phyloP scores from a whole-genome alignment of 2,329 filamentous ascomycete genomes.

The Penicillium crustosum region DNA sequence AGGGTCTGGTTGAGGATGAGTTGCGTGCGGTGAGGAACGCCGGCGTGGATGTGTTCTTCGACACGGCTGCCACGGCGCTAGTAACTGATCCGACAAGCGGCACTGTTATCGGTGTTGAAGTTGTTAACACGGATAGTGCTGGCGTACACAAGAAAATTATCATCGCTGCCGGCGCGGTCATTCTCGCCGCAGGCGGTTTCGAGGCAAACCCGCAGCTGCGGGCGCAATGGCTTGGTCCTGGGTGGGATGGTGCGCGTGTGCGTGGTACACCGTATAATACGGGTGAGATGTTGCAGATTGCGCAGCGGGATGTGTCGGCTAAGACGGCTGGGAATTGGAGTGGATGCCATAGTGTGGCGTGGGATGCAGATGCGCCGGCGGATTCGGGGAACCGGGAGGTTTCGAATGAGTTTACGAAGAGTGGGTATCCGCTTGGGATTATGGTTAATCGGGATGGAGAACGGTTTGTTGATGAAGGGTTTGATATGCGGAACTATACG shows the following conservation, averaged over 20 bases:
- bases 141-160: slow-evolving; percentile 7
- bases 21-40: slow-evolving; percentile 43
- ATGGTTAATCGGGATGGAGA: slow-evolving; percentile 62
- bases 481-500: slow-evolving; percentile 66
- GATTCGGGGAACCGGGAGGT: slow-evolving; percentile 57
- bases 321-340: slow-evolving; percentile 60
- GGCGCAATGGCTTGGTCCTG: slow-evolving; percentile 55
- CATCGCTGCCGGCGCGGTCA: slow-evolving; percentile 26
- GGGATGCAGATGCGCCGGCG: slow-evolving; percentile 62
- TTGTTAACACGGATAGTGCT: slow-evolving; percentile 2
- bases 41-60: slow-evolving; percentile 50
- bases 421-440: slow-evolving; percentile 65
- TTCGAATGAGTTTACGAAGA: slow-evolving; percentile 69
- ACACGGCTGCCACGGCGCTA: slow-evolving; percentile 10
- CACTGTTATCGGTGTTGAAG: slow-evolving; percentile 16
- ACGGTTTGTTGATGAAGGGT: slow-evolving; percentile 66
- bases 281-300: slow-evolving; percentile 57
- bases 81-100: neutral
- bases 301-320: slow-evolving; percentile 53
- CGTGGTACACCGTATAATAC: slow-evolving; percentile 66
- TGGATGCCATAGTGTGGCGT: slow-evolving; percentile 64
- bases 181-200: slow-evolving; percentile 59
- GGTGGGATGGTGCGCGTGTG: slow-evolving; percentile 63
- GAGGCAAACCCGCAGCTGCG: slow-evolving; percentile 61
- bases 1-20: slow-evolving; percentile 57